Percentiles rank a stretch among this genome's conserved stretches.
These are phyloP conservation scores for Collariella sp. DNA, from an alignment of 495 filamentous ascomycete genomes.

Conservation along the genomic window DNA sequence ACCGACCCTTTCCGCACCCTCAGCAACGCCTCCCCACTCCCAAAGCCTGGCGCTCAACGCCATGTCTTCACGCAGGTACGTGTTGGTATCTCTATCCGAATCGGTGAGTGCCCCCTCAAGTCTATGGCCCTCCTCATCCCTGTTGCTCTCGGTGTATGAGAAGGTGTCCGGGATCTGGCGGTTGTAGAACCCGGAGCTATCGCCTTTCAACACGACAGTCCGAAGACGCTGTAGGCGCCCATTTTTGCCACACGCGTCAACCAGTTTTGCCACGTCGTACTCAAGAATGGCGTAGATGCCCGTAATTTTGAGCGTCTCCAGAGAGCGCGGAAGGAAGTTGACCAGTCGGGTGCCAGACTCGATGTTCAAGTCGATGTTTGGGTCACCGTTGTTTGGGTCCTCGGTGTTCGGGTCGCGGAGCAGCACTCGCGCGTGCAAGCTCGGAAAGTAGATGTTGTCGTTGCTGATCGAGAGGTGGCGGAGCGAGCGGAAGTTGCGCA, in stretches of 20 bases:
- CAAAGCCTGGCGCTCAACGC: no score
- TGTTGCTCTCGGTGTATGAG: not conserved
- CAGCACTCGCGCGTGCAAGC: not conserved
- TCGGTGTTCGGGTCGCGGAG: not conserved
- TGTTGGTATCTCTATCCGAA: no score
- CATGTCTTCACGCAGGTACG: no score
- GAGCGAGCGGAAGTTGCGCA: not conserved
- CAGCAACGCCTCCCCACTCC: not conserved
- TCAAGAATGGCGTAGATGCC: not conserved
- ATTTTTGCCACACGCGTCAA: not conserved
- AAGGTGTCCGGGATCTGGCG: not conserved
- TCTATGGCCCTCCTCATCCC: not conserved
- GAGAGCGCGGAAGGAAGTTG: not conserved
- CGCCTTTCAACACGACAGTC: not conserved
- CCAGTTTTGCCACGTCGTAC: not conserved
- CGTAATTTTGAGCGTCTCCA: not conserved
- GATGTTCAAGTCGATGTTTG: no score
- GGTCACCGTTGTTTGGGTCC: no score
- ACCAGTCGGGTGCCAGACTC: not conserved
- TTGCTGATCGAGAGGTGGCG: not conserved
- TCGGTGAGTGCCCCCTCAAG: no score
- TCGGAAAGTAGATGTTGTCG: constrained; percentile 2
- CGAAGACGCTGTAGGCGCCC: not conserved
- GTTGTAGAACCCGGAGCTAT: not conserved
- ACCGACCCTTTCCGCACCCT: not conserved